Evolutionary conservation across 352 stramenopile genomes (phyloP), one percentile per base, ranked within the genome.

Genomic region (Pythium dissimile): DNA sequence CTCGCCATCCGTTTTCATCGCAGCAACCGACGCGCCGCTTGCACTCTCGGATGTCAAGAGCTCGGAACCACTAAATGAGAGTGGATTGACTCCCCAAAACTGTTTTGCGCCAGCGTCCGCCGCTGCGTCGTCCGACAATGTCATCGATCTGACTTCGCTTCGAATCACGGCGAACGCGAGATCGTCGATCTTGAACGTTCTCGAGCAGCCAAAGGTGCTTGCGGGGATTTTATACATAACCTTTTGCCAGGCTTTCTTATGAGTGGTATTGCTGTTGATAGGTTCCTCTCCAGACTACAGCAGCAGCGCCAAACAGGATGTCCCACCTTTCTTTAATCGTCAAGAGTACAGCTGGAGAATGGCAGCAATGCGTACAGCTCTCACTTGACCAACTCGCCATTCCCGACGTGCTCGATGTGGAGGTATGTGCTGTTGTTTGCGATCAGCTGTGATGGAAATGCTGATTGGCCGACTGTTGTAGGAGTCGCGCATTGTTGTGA

Each of bases 401-500:
- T 20, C 61, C 61, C 0, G 61, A 68, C 21, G 30, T 80, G 8
- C 43, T 87, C 2, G 42, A 72, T 53, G 54, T 80, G 6, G 72
- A 84, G 77, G 77, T 83, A 21, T 9, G 43, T 23, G 10, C 3
- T 54, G 39, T 18, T 27, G 2, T 61, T 9, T 26, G 26, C 35
- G 1, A 5, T 32, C 9, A 2, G 24, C 15, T 6, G 11, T 47
- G 30, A 32, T 2, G 12, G 56, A n/a, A n/a, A n/a, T 48, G 16
- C 24, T 32, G 5, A 54, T 24, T 27, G 15, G 37, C 20, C 16
- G 18, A n/a, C 27, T 27, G 13, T 24, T 30, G 51, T 24, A 47
- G 84, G 74, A 66, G 56, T 8, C 72, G 62, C 66, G 72, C 7
- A 46, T 66, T 20, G 59, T 82, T 21, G 20, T 87, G 3, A 74